Conservation (phyloP, 768 basidiomycete genomes). For the Rhodotorula babjevae region DNA sequence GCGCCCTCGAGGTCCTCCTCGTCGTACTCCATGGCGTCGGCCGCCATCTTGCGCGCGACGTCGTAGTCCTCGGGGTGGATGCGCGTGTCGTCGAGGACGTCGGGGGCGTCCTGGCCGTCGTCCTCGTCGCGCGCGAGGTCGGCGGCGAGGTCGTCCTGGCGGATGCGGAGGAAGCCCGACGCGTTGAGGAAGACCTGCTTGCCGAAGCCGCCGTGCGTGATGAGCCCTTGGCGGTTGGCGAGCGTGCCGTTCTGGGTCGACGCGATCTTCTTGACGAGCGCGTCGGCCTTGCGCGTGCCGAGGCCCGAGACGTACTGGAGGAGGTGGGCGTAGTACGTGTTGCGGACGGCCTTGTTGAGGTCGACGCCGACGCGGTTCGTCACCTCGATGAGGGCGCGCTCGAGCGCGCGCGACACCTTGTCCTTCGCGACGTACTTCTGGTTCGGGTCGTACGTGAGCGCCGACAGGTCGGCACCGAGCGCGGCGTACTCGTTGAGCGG, state of each 20-base stretch:
- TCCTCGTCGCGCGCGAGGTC: conserved; percentile 49
- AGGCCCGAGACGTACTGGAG: conserved; percentile 88
- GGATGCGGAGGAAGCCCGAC: conserved; percentile 81
- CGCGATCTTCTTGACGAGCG: conserved; percentile 71
- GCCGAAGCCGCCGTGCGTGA: conserved; percentile 70
- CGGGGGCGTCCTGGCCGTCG: conserved; percentile 66
- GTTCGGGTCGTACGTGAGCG: conserved; percentile 77
- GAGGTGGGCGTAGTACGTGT: conserved; percentile 79
- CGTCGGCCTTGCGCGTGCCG: conserved; percentile 88
- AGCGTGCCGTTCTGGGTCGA: conserved; percentile 75
- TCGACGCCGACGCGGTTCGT: conserved; percentile 92
- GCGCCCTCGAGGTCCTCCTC: conserved; percentile 91
- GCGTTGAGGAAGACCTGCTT: conserved; percentile 89
- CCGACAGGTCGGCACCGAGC: conserved; percentile 73
- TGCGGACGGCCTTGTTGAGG: conserved; percentile 84
- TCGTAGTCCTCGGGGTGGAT: conserved; percentile 98
- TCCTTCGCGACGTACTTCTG: conserved; percentile 85
- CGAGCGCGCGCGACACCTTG: conserved; percentile 72
- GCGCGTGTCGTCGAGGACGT: conserved; percentile 89
- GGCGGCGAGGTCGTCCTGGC: conserved; percentile 59
- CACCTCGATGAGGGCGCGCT: conserved; percentile 81
- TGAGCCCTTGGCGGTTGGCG: conserved; percentile 79
- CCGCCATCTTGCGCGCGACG: conserved; percentile 95
- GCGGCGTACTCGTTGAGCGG: conserved; percentile 92
- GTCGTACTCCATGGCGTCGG: conserved; percentile 92